These are phyloP conservation scores for Schizonepeta tenuifolia DNA, from an alignment of 257 asterid species.

Conservation along the genomic window DNA sequence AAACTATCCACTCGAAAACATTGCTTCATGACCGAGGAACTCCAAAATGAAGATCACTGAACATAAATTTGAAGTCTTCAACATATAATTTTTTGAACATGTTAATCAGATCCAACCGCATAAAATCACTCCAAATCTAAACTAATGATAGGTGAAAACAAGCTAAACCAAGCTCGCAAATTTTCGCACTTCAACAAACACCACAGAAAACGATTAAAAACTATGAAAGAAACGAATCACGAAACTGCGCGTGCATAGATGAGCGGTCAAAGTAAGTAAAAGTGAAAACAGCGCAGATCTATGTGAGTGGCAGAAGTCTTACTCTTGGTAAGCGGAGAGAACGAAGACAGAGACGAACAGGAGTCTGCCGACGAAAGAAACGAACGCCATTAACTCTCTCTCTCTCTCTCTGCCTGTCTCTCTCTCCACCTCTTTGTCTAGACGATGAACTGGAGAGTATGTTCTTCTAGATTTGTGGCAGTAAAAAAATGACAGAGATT, in stretches of 20 bases:
- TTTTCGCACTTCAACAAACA: conserved; percentile 10
- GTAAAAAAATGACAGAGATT: conserved; percentile 35
- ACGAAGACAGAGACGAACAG: conserved; percentile 89
- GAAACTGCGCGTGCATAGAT: neutral
- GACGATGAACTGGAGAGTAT: conserved; percentile 13
- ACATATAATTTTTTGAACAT: neutral
- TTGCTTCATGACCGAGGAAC: neutral
- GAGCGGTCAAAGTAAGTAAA: neutral
- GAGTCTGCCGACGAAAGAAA: conserved; percentile 76
- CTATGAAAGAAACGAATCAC: neutral
- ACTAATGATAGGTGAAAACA: neutral
- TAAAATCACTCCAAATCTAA: conserved; percentile 15
- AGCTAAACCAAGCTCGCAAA: conserved; percentile 7
- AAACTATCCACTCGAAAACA: neutral
- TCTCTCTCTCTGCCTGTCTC: conserved; percentile 39
- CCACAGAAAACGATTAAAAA: conserved; percentile 3
- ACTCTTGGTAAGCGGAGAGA: conserved; percentile 93
- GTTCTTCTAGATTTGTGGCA: conserved; percentile 35
- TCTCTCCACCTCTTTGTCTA: conserved; percentile 6
- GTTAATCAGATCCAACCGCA: conserved; percentile 52
- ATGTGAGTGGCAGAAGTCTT: conserved; percentile 36
- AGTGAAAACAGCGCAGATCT: conserved; percentile 55
- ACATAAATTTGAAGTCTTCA: neutral
- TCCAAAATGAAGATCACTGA: conserved; percentile 2
- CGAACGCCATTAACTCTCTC: conserved; percentile 62